Evolutionary conservation across 495 filamentous ascomycete species (phyloP), one percentile per base, ranked within the genome.

Genomic region (Penicillium fimorum): DNA sequence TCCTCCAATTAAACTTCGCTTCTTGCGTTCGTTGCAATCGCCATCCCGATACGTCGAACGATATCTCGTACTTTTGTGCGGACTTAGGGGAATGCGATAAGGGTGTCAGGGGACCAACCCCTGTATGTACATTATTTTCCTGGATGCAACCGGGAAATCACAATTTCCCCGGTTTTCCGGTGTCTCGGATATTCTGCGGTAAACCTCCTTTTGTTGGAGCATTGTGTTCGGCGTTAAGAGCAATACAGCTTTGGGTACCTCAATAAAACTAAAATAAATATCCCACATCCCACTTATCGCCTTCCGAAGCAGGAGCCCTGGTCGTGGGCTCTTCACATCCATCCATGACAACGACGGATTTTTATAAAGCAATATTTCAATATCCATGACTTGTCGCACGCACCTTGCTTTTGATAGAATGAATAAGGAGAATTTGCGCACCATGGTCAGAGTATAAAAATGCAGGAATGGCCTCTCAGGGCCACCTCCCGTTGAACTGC

Each of bases 171-270:
- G 18, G 24, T 57, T 56, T 35, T 10, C 29, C 24, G 18, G 24
- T 57, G 53, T 53, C 52, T 47, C 20, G 47, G n/a, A 50, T 65
- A 29, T 58, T 62, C 44, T 43, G 46, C 45, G 35, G 40, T 49
- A 45, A 51, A 58, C 55, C 53, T 55, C 45, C 37, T 50, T 59
- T 58, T 64, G 61, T 57, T 59, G 65, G 63, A 68, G 65, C 65
- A 68, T 68, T 63, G 48, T 61, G 59, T 66, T 53, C 55, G 62
- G 65, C 65, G 62, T 68, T 65, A 51, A 48, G 40, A 66, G 63
- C 48, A 57, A 60, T 55, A 59, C 47, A 61, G 61, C 48, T 67
- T 60, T 67, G 60, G 66, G 49, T 62, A 55, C 50, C 58, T 47
- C 59, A 66, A 54, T 66, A 56, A 60, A 60, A 61, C 66, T 68